phyloP scores from a whole-genome alignment of 305 asterid genomes.

The Nicotiana rustica region DNA sequence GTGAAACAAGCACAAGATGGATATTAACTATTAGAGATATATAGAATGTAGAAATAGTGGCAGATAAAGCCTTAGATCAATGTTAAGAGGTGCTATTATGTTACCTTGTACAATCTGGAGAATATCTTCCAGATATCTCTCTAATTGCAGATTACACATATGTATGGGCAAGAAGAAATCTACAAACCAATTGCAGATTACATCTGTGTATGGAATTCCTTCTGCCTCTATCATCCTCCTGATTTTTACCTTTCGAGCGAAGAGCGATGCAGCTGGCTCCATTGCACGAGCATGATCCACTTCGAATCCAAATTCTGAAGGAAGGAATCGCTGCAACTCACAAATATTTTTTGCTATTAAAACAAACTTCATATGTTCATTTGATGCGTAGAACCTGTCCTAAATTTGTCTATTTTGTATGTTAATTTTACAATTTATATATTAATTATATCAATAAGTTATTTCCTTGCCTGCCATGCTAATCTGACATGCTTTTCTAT shows the following conservation, averaged over 20 bases:
- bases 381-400: background rate
- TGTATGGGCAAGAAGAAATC: constrained; percentile 47
- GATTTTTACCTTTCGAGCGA: constrained; percentile 50
- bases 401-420: too few relatives aligned
- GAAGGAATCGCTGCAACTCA: constrained; percentile 57
- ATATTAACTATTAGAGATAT: too few relatives aligned
- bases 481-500: too few relatives aligned
- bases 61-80: too few relatives aligned
- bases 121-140: too few relatives aligned
- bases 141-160: too few relatives aligned
- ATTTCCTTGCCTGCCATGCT: constrained; percentile 49
- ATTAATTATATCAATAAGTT: background rate
- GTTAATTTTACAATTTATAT: too few relatives aligned
- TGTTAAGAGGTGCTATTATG: too few relatives aligned
- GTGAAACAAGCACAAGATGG: too few relatives aligned
- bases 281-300: constrained; percentile 63
- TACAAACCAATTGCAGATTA: constrained; percentile 57
- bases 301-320: constrained; percentile 67
- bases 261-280: constrained; percentile 58
- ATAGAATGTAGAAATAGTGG: too few relatives aligned
- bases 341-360: background rate
- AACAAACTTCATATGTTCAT: background rate
- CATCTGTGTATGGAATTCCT: constrained; percentile 59
- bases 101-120: too few relatives aligned
- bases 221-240: constrained; percentile 62